Conservation (phyloP, 2,329 filamentous ascomycete genomes). For the Fusarium sp. region DNA sequence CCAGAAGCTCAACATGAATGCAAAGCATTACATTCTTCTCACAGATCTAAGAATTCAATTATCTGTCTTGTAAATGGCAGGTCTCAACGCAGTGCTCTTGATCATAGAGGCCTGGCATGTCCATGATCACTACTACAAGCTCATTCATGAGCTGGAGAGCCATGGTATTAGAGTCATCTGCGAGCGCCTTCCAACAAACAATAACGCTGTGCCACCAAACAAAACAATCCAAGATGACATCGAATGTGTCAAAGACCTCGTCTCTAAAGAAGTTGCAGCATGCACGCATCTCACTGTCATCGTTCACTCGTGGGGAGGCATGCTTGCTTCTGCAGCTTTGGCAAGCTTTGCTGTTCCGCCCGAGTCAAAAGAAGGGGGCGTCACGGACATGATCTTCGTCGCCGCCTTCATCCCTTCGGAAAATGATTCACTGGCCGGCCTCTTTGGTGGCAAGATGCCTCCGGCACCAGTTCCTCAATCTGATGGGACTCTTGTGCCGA, state of each 20-base stretch:
- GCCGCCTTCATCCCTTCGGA: background rate
- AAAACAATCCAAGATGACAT: background rate
- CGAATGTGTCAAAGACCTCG: background rate
- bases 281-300: background rate
- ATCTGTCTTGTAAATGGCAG: background rate
- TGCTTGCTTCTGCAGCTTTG: background rate
- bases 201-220: background rate
- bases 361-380: background rate
- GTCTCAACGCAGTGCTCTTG: background rate
- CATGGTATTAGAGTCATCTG: background rate
- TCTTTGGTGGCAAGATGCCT: background rate
- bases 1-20: background rate
- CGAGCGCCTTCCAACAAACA: background rate
- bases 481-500: background rate
- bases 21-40: no score
- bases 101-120: background rate
- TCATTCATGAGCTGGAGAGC: background rate
- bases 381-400: background rate
- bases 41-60: rapidly evolving
- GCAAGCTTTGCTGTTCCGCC: background rate
- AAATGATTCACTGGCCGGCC: background rate
- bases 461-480: background rate
- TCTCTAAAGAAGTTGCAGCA: background rate
- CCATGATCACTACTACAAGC: background rate
- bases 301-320: background rate